A percentile compares a stretch with the other conserved stretches of the same genome.
phyloP scores from a whole-genome alignment of 495 filamentous ascomycete species.

The Penicillium chermesinum region DNA sequence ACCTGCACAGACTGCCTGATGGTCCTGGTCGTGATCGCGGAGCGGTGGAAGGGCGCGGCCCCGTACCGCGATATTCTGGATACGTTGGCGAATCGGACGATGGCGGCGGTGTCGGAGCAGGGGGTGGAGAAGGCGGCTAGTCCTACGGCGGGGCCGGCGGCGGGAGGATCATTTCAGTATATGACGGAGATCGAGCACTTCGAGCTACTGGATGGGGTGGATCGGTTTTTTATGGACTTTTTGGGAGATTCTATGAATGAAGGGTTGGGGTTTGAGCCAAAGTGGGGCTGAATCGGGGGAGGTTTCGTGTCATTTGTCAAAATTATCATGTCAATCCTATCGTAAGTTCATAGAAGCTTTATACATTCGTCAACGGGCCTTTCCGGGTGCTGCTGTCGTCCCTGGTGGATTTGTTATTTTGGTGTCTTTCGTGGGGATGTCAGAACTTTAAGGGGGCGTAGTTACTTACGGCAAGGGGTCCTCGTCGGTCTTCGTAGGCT shows the following conservation, averaged over 20 bases:
- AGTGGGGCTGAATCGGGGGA: no score
- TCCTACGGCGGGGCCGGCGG: not conserved
- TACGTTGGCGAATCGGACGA: not conserved
- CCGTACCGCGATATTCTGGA: slow-evolving; percentile 15
- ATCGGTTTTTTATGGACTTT: not conserved
- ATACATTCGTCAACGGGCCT: no score
- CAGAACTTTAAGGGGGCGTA: no score
- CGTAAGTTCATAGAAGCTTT: no score
- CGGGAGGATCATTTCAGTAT: not conserved
- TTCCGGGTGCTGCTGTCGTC: no score
- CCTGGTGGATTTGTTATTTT: no score
- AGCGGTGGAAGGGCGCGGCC: slow-evolving; percentile 10
- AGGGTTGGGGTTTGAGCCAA: not conserved
- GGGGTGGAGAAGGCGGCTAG: not conserved
- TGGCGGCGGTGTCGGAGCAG: not conserved
- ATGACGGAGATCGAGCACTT: not conserved
- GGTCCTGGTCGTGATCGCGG: slow-evolving; percentile 13
- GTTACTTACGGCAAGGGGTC: not conserved
- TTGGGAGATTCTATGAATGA: not conserved
- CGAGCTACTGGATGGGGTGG: not conserved
- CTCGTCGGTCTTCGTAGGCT: not conserved
- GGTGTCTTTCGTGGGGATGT: no score
- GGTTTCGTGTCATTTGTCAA: no score
- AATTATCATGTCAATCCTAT: no score
- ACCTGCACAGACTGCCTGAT: slow-evolving; percentile 15